Evolutionary conservation across 192 early-diverging fungal genomes (phyloP).

Genomic region (Entomortierella chlamydospora): DNA sequence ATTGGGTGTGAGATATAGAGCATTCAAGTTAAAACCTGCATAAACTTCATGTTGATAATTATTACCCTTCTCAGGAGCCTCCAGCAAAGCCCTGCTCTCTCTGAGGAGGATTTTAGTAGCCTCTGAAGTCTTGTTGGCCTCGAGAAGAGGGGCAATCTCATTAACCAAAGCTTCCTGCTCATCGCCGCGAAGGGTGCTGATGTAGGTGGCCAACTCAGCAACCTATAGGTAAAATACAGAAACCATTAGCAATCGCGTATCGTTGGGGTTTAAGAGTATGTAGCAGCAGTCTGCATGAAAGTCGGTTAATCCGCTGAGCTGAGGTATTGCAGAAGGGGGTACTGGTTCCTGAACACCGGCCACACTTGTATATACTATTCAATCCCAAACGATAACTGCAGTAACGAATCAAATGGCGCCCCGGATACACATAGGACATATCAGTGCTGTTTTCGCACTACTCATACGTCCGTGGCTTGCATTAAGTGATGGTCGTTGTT

Average conservation of each 20-base stretch:
- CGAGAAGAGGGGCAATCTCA: conserved; percentile 63
- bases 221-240: conserved; percentile 56
- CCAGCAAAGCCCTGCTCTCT: conserved; percentile 67
- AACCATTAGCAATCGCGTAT: background rate
- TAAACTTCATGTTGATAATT: background rate
- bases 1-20: no score
- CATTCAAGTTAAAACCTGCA: background rate
- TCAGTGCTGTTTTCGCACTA: no score
- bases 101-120: conserved; percentile 67
- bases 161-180: conserved; percentile 60
- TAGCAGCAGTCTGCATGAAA: background rate
- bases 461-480: no score
- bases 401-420: no score
- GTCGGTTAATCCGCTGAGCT: no score
- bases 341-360: no score
- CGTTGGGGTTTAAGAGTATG: background rate
- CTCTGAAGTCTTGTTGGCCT: conserved; percentile 68
- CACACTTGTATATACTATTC: no score
- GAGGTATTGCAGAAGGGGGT: no score
- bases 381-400: no score
- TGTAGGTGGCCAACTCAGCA: conserved; percentile 76
- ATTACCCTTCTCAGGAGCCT: conserved; percentile 68
- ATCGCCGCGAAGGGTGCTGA: conserved; percentile 68
- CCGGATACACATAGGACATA: no score
- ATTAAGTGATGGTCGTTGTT: background rate